phyloP scores from a whole-genome alignment of 2,329 filamentous ascomycete species.

The Beauveria rudraprayagi region DNA sequence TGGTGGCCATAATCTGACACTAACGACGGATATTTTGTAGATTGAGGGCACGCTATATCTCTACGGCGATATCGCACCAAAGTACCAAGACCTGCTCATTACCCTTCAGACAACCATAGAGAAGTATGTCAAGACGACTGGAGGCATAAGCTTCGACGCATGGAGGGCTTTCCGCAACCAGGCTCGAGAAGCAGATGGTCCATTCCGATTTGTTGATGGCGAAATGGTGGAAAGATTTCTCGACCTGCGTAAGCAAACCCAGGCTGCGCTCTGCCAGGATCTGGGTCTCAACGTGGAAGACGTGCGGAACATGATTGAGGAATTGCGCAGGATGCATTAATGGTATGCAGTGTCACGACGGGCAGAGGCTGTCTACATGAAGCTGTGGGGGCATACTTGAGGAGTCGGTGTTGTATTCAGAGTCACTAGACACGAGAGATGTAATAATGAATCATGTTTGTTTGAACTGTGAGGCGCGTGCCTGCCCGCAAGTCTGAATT shows the following conservation, averaged over 20 bases:
- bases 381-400: not conserved
- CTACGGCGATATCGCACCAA: constrained; percentile 67
- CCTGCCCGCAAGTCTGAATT: too few relatives aligned
- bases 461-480: too few relatives aligned
- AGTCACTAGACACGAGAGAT: not conserved
- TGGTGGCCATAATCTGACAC: not conserved
- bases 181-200: constrained; percentile 65
- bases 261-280: constrained; percentile 45
- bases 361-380: not conserved
- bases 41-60: constrained; percentile 88
- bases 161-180: constrained; percentile 78
- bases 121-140: constrained; percentile 57
- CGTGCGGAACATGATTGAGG: constrained; percentile 55
- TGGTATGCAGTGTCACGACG: not conserved
- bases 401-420: not conserved
- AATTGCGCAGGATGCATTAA: constrained; percentile 54
- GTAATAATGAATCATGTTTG: not conserved
- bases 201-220: constrained; percentile 84
- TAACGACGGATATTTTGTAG: constrained; percentile 34
- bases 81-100: constrained; percentile 72
- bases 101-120: constrained; percentile 68
- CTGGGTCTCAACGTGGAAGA: constrained; percentile 54
- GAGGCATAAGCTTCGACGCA: constrained; percentile 64
- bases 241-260: constrained; percentile 53
- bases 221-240: constrained; percentile 84